A percentile compares a stretch with the other conserved stretches of the same genome.
Conservation (phyloP, 768 basidiomycete species). For the Lentinus tigrinus region DNA sequence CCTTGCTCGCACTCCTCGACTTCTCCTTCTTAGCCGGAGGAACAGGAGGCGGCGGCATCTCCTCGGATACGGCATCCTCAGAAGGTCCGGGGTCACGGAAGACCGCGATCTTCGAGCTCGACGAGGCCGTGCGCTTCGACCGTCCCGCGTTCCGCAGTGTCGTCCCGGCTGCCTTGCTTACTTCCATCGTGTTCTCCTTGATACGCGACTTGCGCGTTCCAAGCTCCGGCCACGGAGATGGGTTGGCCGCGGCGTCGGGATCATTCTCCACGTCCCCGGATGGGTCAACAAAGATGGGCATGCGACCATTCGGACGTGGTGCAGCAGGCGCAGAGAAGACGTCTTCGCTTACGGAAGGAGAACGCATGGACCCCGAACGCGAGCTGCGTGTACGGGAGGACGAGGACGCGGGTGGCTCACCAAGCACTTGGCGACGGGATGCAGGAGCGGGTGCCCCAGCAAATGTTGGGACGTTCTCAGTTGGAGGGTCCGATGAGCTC, state of each 20-base stretch:
- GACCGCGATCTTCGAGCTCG: slow-evolving; percentile 57
- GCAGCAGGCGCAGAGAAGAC: slow-evolving; percentile 32
- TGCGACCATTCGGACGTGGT: slow-evolving; percentile 50
- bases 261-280: slow-evolving; percentile 41
- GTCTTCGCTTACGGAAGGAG: slow-evolving; percentile 25
- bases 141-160: slow-evolving; percentile 63
- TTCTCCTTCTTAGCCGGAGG: slow-evolving; percentile 22
- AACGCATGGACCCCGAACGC: slow-evolving; percentile 29
- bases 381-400: slow-evolving; percentile 19
- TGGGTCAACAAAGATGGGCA: slow-evolving; percentile 76
- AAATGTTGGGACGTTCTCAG: slow-evolving; percentile 27
- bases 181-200: slow-evolving; percentile 76
- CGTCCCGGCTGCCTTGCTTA: slow-evolving; percentile 65
- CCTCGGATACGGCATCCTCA: slow-evolving; percentile 17
- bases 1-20: not conserved
- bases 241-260: slow-evolving; percentile 30
- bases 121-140: slow-evolving; percentile 51
- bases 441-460: slow-evolving; percentile 33
- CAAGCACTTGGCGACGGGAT: slow-evolving; percentile 43
- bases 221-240: slow-evolving; percentile 64
- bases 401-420: slow-evolving; percentile 39
- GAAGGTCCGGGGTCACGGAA: slow-evolving; percentile 59
- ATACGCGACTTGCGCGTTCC: slow-evolving; percentile 76
- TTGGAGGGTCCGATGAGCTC: slow-evolving; percentile 19
- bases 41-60: slow-evolving; percentile 37